Evolutionary conservation across 2,329 filamentous ascomycete species (phyloP).

Genomic region (Iodosphaeria phyllophila): DNA sequence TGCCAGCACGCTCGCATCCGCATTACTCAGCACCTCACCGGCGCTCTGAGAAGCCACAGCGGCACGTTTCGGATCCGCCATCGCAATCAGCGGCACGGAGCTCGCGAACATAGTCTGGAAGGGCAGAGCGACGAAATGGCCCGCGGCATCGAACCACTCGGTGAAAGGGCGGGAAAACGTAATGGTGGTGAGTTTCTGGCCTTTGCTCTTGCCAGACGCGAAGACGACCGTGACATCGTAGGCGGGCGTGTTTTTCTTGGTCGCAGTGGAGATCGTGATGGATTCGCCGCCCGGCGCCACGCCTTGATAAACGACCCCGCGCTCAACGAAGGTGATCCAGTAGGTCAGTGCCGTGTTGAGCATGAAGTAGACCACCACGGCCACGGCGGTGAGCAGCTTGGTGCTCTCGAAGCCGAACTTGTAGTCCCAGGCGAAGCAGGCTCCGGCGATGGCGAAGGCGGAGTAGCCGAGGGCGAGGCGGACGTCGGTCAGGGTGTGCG

Average conservation of each 20-base stretch:
- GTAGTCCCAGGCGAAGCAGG: conserved; percentile 83
- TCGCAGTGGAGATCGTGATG: conserved; percentile 55
- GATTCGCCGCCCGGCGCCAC: conserved; percentile 39
- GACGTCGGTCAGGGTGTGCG: conserved; percentile 63
- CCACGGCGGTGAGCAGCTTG: conserved; percentile 61
- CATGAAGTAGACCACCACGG: conserved; percentile 61
- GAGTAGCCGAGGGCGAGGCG: conserved; percentile 69
- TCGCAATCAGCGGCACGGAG: conserved; percentile 46
- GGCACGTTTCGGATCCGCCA: conserved; percentile 43
- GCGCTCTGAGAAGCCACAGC: conserved; percentile 12
- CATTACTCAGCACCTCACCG: conserved; percentile 11
- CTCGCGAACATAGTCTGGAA: conserved; percentile 64
- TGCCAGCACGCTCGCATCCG: conserved; percentile 28
- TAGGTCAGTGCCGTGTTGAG: conserved; percentile 60
- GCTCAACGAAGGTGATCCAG: conserved; percentile 76
- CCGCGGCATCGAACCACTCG: conserved; percentile 57
- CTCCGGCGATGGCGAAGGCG: conserved; percentile 62
- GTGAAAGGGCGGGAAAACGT: conserved; percentile 47
- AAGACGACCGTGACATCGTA: conserved; percentile 49
- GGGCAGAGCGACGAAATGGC: conserved; percentile 53
- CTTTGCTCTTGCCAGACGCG: conserved; percentile 15
- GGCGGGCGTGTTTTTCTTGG: conserved; percentile 61
- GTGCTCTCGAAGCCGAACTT: conserved; percentile 77
- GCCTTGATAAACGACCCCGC: conserved; percentile 65
- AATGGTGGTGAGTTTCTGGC: conserved; percentile 21